These are phyloP conservation scores for Neonectria magnoliae DNA, from an alignment of 2,329 filamentous ascomycete genomes.

Conservation along the genomic window DNA sequence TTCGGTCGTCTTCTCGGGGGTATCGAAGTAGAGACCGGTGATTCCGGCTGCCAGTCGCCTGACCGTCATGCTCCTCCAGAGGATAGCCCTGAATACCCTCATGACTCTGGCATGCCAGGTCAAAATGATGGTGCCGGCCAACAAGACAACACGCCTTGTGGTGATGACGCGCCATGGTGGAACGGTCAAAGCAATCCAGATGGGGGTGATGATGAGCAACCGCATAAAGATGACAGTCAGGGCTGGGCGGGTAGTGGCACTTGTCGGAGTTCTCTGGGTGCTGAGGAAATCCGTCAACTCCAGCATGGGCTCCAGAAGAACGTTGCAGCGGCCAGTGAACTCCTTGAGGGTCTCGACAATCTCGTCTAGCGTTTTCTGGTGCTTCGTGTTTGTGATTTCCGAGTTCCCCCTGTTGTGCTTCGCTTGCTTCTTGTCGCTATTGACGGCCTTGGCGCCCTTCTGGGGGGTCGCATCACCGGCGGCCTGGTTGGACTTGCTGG, in stretches of 20 bases:
- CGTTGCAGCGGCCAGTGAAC: slow-evolving; percentile 91
- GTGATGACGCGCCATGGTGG: slow-evolving; percentile 88
- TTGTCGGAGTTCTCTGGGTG: slow-evolving; percentile 88
- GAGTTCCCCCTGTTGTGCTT: slow-evolving; percentile 59
- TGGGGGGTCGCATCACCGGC: slow-evolving; percentile 34
- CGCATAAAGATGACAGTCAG: slow-evolving; percentile 90
- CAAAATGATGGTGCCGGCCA: slow-evolving; percentile 84
- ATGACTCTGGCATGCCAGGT: slow-evolving; percentile 94
- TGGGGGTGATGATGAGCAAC: slow-evolving; percentile 85
- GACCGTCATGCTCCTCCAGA: slow-evolving; percentile 87
- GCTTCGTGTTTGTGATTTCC: slow-evolving; percentile 73
- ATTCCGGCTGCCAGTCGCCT: slow-evolving; percentile 75
- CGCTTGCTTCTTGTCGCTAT: slow-evolving; percentile 40
- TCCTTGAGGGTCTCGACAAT: slow-evolving; percentile 94
- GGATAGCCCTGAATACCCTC: slow-evolving; percentile 82
- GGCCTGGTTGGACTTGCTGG: slow-evolving; percentile 30
- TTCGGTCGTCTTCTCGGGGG: slow-evolving; percentile 50
- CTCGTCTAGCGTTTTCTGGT: slow-evolving; percentile 95
- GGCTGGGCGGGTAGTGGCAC: slow-evolving; percentile 88
- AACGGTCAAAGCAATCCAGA: slow-evolving; percentile 86
- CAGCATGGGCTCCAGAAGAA: slow-evolving; percentile 87
- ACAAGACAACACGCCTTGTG: slow-evolving; percentile 83
- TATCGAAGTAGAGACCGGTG: slow-evolving; percentile 81
- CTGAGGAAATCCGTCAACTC: slow-evolving; percentile 93
- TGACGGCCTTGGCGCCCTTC: slow-evolving; percentile 37